A percentile compares a stretch with the other conserved stretches of the same genome.
phyloP scores from a whole-genome alignment of 2,329 filamentous ascomycete species.

The Lizonia empirigonia region DNA sequence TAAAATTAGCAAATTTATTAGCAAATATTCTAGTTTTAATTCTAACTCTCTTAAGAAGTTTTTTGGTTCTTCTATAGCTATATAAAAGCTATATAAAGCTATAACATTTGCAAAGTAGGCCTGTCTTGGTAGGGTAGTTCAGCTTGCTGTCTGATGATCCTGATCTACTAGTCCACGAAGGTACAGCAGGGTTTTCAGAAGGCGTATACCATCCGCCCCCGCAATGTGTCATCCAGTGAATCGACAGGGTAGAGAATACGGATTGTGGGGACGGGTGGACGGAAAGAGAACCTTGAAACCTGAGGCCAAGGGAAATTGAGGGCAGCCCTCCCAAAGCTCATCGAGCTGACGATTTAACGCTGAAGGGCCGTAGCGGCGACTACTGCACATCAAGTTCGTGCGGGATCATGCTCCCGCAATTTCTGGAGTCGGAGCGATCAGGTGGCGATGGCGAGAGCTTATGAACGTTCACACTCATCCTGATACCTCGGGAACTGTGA shows the following conservation, averaged over 20 bases:
- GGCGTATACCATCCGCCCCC: conserved; percentile 6
- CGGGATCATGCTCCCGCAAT: conserved; percentile 5
- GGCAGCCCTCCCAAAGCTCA: conserved; percentile 1
- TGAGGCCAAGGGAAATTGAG: conserved; percentile 17
- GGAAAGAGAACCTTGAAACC: conserved; percentile 10
- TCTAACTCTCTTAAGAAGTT: too few relatives aligned
- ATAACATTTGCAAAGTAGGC: too few relatives aligned
- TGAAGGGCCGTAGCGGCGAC: conserved; percentile 3
- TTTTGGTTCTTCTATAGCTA: too few relatives aligned
- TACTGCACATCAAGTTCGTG: conserved; percentile 5
- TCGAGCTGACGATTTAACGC: neutral
- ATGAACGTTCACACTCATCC: neutral
- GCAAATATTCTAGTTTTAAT: too few relatives aligned
- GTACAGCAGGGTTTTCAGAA: conserved; percentile 4
- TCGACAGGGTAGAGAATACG: conserved; percentile 8
- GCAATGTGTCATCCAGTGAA: conserved; percentile 7
- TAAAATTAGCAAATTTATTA: too few relatives aligned
- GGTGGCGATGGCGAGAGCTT: conserved; percentile 3
- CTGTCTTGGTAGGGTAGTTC: too few relatives aligned
- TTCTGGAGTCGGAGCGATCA: neutral
- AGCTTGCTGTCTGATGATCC: too few relatives aligned
- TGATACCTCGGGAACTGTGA: conserved; percentile 12
- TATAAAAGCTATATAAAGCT: too few relatives aligned
- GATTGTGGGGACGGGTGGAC: conserved; percentile 14
- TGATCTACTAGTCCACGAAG: too few relatives aligned